Evolutionary conservation across 768 basidiomycete species (phyloP).

Genomic region (Boletellus ananiceps): DNA sequence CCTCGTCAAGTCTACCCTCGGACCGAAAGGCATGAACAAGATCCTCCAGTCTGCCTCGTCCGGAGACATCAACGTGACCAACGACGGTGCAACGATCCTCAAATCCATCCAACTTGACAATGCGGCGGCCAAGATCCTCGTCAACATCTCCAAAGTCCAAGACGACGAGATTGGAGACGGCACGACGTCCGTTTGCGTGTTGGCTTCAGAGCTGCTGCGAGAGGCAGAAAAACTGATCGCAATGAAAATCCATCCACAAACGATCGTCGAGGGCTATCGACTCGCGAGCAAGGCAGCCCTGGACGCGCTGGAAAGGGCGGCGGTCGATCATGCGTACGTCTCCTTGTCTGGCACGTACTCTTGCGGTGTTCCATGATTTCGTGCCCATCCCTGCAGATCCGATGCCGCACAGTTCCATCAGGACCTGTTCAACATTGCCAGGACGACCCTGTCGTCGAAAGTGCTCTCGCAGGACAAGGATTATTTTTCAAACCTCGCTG

Average conservation of each 20-base stretch:
- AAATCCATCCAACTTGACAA: slow-evolving; percentile 98
- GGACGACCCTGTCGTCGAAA: slow-evolving; percentile 93
- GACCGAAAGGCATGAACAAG: slow-evolving; percentile 99
- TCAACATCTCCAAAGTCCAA: slow-evolving; percentile 99
- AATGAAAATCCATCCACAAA: slow-evolving; percentile 95
- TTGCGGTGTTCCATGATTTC: background rate
- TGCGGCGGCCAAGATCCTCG: slow-evolving; percentile 97
- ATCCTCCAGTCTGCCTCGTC: slow-evolving; percentile 89
- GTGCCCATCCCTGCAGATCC: slow-evolving; percentile 39
- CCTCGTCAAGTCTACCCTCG: slow-evolving; percentile 96
- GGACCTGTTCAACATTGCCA: slow-evolving; percentile 94
- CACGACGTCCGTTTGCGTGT: slow-evolving; percentile 85
- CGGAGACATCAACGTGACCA: slow-evolving; percentile 94
- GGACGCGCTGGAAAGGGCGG: slow-evolving; percentile 75
- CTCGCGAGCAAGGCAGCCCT: slow-evolving; percentile 86
- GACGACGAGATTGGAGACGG: slow-evolving; percentile 99
- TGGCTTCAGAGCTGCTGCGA: slow-evolving; percentile 85
- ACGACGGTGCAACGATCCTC: slow-evolving; percentile 97
- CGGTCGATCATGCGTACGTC: slow-evolving; percentile 78
- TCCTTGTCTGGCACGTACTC: background rate
- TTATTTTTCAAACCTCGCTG: slow-evolving; percentile 96
- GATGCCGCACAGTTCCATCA: slow-evolving; percentile 73
- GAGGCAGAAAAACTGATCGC: slow-evolving; percentile 95
- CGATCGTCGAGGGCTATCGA: slow-evolving; percentile 94
- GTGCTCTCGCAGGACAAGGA: slow-evolving; percentile 96